Evolutionary conservation across 106 monocot species (phyloP).

Genomic region (Platanthera zijinensis): DNA sequence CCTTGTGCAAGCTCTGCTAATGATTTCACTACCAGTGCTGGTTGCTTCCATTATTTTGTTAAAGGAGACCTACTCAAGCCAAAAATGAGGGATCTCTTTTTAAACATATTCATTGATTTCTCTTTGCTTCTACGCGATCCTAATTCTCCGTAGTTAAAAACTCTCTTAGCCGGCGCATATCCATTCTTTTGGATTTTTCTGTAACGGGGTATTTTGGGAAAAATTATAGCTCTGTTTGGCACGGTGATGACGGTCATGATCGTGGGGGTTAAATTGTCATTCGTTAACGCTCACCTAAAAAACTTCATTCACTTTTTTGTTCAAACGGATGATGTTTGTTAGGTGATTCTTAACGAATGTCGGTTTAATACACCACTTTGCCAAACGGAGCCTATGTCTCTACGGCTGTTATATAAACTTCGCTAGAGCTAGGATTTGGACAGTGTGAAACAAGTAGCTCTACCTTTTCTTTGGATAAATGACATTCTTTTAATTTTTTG

Average conservation of each 20-base stretch:
- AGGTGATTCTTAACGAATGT: not conserved
- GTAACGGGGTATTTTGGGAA: not conserved
- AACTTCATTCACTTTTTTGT: too few relatives aligned
- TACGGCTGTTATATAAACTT: too few relatives aligned
- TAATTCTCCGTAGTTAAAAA: not conserved
- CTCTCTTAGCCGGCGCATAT: not conserved
- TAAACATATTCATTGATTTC: slow-evolving; percentile 3
- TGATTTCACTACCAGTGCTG: slow-evolving; percentile 57
- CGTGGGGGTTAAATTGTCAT: too few relatives aligned
- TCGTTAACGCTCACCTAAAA: too few relatives aligned
- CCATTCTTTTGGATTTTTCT: not conserved
- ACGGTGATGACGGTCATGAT: too few relatives aligned
- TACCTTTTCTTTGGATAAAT: too few relatives aligned
- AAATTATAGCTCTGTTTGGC: not conserved
- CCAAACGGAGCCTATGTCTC: not conserved
- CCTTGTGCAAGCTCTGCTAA: slow-evolving; percentile 46
- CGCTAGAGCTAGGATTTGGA: too few relatives aligned
- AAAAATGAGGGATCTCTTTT: slow-evolving; percentile 19
- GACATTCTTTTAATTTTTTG: too few relatives aligned
- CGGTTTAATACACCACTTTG: not conserved
- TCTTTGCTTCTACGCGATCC: not conserved
- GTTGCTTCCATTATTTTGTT: slow-evolving; percentile 53
- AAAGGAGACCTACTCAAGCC: slow-evolving; percentile 35
- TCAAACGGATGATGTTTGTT: too few relatives aligned
- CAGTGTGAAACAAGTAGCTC: too few relatives aligned